phyloP scores from a whole-genome alignment of 768 basidiomycete genomes.

The Collybiopsis luxurians region DNA sequence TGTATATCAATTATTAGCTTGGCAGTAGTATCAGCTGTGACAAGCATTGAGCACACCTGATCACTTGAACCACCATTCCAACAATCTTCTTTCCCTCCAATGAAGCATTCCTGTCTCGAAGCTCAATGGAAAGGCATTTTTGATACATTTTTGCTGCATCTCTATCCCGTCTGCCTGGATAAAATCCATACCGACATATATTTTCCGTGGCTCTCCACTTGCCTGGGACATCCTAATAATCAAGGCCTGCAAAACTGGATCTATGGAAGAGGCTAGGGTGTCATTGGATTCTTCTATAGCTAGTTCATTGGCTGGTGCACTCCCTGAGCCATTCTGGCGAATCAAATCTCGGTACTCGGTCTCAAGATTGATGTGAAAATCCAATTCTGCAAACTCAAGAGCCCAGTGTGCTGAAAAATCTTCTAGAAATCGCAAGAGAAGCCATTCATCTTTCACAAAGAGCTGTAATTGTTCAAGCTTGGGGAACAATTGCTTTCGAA shows the following conservation, averaged over 20 bases:
- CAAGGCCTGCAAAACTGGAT: neutral
- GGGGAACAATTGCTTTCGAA: neutral
- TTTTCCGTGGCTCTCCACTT: neutral
- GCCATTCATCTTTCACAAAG: neutral
- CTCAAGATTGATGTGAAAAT: slow-evolving; percentile 1
- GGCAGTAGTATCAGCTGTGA: no score
- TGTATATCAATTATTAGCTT: no score
- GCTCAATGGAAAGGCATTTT: neutral
- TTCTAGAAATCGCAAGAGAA: neutral
- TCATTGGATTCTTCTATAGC: neutral
- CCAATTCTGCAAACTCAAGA: neutral
- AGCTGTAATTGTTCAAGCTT: neutral
- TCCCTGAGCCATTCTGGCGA: neutral
- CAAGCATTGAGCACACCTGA: no score
- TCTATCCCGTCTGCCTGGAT: neutral
- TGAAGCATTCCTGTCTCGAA: neutral
- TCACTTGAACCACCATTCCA: slow-evolving; percentile 6
- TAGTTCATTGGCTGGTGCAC: neutral
- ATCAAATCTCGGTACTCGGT: neutral
- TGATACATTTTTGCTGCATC: neutral
- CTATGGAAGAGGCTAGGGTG: neutral
- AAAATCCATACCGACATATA: neutral
- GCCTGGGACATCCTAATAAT: neutral
- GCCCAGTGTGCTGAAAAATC: neutral
- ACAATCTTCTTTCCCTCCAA: neutral